Base-by-base conservation (phyloP, 352 stramenopile species). In the Thraustotheca clavata region DNA sequence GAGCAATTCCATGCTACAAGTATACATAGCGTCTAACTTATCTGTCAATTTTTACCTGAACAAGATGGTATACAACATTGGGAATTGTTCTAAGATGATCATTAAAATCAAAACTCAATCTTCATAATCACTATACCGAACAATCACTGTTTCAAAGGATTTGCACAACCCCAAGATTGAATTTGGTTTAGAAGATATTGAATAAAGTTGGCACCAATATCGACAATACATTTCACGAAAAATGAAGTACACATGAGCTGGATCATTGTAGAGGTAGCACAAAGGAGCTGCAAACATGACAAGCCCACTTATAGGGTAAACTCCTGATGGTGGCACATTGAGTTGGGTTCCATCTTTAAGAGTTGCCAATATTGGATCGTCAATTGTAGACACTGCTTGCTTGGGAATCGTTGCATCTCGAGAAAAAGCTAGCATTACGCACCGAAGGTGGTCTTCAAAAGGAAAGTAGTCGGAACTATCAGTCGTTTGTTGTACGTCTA, bases 401-500 rank as follows among this genome's bases (percentile, higher is more conserved):
- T 47, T 48, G 12, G 48, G n/a, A 18, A 68, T 36, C 39, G 78
- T 72, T 0, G 60, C 59, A 65, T 90, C 83, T 27, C 83, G 73
- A 7, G 77, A 88, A 61, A 90, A 92, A 24, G 79, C 77, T 71
- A 89, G 80, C 20, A 92, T 60, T 32, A 86, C 73, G 52, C 71
- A 83, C 60, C 84, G 73, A 40, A 92, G 73, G 31, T 83, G 73
- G 40, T 90, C 83, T 67, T 90, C 76, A 54, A 92, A 92, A 52
- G 88, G 78, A 67, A 92, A 90, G 54, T 90, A 89, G 60, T 92
- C 80, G 34, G 68, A 86, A 59, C 76, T 87, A 73, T 89, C 74
- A 49, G 86, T 76, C 3, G 77, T 76, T 49, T 87, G 80, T 70
- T 90, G 79, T n/a, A 90, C 73, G 46, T 92, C 83, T 18, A 92